Conservation (phyloP, 768 basidiomycete genomes). For the Tylopilus sp. region DNA sequence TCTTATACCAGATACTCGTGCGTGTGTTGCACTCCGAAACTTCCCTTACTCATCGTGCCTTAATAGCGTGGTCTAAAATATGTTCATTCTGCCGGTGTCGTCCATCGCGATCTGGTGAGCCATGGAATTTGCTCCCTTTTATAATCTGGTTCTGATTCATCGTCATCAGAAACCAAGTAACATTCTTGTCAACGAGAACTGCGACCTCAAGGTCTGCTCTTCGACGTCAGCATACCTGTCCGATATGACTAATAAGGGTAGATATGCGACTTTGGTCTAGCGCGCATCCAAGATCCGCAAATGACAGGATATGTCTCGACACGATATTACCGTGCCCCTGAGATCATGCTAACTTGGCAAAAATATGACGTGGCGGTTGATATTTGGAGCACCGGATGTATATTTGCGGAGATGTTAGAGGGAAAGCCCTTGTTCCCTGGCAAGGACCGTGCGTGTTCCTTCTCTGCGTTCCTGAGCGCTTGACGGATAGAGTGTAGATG, state of each 20-base stretch:
- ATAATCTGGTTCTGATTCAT: background rate
- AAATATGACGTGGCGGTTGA: constrained; percentile 99
- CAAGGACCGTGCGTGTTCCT: constrained; percentile 84
- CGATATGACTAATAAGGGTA: constrained; percentile 28
- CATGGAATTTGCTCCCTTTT: background rate
- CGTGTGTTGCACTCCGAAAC: constrained; percentile 25
- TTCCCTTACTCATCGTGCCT: constrained; percentile 2
- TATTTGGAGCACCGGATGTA: constrained; percentile 99
- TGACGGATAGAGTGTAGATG: constrained; percentile 55
- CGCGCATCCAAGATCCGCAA: constrained; percentile 98
- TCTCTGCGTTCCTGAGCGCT: background rate
- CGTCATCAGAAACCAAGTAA: constrained; percentile 88
- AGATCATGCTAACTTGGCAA: constrained; percentile 99
- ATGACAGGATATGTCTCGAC: constrained; percentile 99
- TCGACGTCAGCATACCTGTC: background rate
- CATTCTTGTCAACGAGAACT: constrained; percentile 99
- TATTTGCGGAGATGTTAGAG: constrained; percentile 99
- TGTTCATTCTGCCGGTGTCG: constrained; percentile 98
- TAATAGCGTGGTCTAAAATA: constrained; percentile 94
- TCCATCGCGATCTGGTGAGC: constrained; percentile 91
- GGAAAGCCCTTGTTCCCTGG: constrained; percentile 99
- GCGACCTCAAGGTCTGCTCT: constrained; percentile 82
- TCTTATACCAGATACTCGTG: constrained; percentile 97
- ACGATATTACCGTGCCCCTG: constrained; percentile 96
- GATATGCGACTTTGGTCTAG: constrained; percentile 99